Base-by-base conservation (phyloP, 768 basidiomycete genomes). In the Rhizopogon roseolus region DNA sequence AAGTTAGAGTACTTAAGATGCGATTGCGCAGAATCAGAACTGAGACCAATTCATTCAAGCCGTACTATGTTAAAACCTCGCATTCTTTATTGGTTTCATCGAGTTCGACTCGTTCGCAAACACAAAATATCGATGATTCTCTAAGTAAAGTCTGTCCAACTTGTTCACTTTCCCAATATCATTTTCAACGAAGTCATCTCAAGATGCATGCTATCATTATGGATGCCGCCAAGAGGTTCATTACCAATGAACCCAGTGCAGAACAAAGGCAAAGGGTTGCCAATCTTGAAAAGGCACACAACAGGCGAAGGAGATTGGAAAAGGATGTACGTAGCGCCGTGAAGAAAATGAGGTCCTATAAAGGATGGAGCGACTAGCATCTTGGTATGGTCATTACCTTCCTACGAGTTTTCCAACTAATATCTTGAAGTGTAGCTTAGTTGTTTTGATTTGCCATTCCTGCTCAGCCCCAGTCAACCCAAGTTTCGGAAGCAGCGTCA, bases 61-160 rank as follows among this genome's bases (percentile, higher is more conserved):
- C 82, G 0, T 72, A 81, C 66, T 36, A 85, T 53, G 82, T 81
- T 1, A 72, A 80, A n/a, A 90, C 89, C 2, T 78, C 86, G 0
- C 73, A 83, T 49, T 82, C 84, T 5, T 74, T 93, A 36, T 70
- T 89, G 29, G 74, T 92, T 52, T 85, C 86, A 6, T 90, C 88
- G 0, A 84, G 78, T 13, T 13, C 34, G 34, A 36, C 34, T 36
- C 34, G 34, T 36, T 36, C 34, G 1, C 34, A 36, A 36, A 11
- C 11, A 36, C 34, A 36, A 36, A 36, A 36, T 36, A 36, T 36
- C 34, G 34, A 36, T 11, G 34, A 36, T 11, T 36, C 34, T 13
- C 1, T 36, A 4, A 10, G 9, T 3, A 36, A 36, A 36, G 34
- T 36, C 34, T 36, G 66, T 54, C 27, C 9, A 53, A 45, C 17